These are phyloP conservation scores for Nannochloropsis gaditana DNA, from an alignment of 108 stramenopile genomes.

Conservation along the genomic window DNA sequence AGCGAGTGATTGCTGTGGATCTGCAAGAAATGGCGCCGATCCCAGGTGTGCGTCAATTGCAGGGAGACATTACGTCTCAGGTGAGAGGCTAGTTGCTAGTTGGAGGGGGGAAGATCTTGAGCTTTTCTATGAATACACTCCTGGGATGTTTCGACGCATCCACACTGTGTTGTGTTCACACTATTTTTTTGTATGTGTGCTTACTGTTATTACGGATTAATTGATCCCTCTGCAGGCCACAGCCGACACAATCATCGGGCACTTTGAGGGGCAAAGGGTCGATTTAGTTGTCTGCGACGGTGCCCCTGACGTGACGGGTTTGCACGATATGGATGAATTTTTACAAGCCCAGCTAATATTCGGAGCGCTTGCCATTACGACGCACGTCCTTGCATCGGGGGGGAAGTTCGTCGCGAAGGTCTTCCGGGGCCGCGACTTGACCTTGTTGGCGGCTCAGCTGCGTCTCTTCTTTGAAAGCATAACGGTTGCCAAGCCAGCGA, in stretches of 20 bases:
- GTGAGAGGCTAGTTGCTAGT: slow-evolving; percentile 10
- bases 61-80: slow-evolving; percentile 87
- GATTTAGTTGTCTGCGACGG: slow-evolving; percentile 97
- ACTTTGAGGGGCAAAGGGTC: slow-evolving; percentile 70
- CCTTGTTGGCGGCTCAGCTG: slow-evolving; percentile 82
- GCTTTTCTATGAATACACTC: too few relatives aligned
- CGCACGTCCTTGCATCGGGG: slow-evolving; percentile 68
- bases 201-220: background rate
- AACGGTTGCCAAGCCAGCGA: slow-evolving; percentile 64
- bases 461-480: slow-evolving; percentile 72
- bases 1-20: slow-evolving; percentile 84
- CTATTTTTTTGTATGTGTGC: background rate
- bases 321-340: slow-evolving; percentile 88
- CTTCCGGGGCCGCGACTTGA: slow-evolving; percentile 83
- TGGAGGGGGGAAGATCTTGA: background rate
- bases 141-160: too few relatives aligned
- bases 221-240: slow-evolving; percentile 30
- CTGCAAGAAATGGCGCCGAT: slow-evolving; percentile 96
- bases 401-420: slow-evolving; percentile 98
- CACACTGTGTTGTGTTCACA: too few relatives aligned
- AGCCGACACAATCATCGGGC: slow-evolving; percentile 66
- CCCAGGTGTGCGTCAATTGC: slow-evolving; percentile 73
- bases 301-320: slow-evolving; percentile 94
- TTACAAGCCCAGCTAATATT: slow-evolving; percentile 86
- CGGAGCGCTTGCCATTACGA: slow-evolving; percentile 83